Evolutionary conservation across 805 yeast species (phyloP), one percentile per base, ranked within the genome.

Genomic region (Candida ascalaphidarum): DNA sequence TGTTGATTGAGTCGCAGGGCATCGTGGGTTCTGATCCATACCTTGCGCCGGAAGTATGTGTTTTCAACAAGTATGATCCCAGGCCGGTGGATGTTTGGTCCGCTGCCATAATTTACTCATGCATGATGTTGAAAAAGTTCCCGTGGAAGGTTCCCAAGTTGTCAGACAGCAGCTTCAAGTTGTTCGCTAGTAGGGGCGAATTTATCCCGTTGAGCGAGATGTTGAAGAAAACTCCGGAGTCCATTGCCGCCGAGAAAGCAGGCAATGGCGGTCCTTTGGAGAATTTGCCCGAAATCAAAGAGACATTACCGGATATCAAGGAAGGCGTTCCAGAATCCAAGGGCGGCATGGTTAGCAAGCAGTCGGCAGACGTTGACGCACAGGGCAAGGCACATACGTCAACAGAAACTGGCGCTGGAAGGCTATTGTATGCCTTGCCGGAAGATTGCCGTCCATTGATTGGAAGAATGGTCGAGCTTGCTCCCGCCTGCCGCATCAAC

Each of bases 21-120:
- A 79, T 83, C 30, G 94, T 83, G 24, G 94, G 94, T 2, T 77
- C 88, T 10, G 94, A 84, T 57, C 88, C 96, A 17, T 81, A 81
- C 52, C 60, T 86, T 51, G 94, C 96, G 1, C 96, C 96, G 1
- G 96, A 86, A 52, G 95, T 83, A 6, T 73, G 88, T 37, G 81
- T 84, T 7, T 80, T 82, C 50, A 65, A 74, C 40, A 78, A 79
- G 36, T 86, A 86, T 47, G 94, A 83, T 50, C 95, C 96, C 11
- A 69, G 94, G 39, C 94, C 96, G 1, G 94, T 86, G 5, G 96
- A 86, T 58, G 74, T 86, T 25, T 86, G 96, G 96, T 82, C 95
- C 5, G 76, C 77, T 19, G 95, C 95, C 7, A 84, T 86, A 34
- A 82, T 86, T 27, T 82, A 81, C 55, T 83, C 94, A 41, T 86